Evolutionary conservation across 495 filamentous ascomycete genomes (phyloP), one percentile per base, ranked within the genome.

Genomic region (Penicillium mononematosum): DNA sequence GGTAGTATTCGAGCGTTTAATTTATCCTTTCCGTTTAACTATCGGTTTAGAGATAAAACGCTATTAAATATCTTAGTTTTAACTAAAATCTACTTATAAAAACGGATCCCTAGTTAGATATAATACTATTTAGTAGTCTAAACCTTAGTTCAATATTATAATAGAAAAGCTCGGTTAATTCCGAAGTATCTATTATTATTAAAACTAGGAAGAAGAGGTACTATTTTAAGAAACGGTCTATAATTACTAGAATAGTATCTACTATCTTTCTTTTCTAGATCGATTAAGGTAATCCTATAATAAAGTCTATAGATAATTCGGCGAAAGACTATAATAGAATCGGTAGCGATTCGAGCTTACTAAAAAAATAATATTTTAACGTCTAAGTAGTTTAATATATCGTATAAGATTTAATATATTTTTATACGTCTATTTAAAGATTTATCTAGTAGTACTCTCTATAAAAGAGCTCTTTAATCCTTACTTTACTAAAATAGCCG

Each of bases 51-150:
- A 19, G 29, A 4, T 39, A 39, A 51, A 51, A 51, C 34, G 17
- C 16, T 11, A 16, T 52, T 5, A 8, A 52, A 12, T 16, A 39
- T 0, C 6, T 10, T 22, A 39, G 16, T 22, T 52, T 14, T 24
- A 17, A 22, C n/a, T 42, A 52, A 17, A 52, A 42, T 7, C 25
- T 34, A 42, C 14, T 52, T 25, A 27, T 52, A 52, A 52, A 42
- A 24, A 42, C 2, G 0, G 7, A 39, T 24, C 38, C 14, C 5
- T 29, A 29, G 16, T 41, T 0, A 4, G 20, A 38, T 34, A 41
- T 29, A n/a, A 45, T 45, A 25, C 24, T 5, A 19, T 43, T 43
- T 43, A 43, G 19, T 43, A 4, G 9, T 14, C 49, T 39, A 36
- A 17, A 50, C 36, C 17, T 50, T 25, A 50, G 27, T 36, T 50